phyloP scores from a whole-genome alignment of 108 stramenopile genomes.

The Pelagomonas calceolata region DNA sequence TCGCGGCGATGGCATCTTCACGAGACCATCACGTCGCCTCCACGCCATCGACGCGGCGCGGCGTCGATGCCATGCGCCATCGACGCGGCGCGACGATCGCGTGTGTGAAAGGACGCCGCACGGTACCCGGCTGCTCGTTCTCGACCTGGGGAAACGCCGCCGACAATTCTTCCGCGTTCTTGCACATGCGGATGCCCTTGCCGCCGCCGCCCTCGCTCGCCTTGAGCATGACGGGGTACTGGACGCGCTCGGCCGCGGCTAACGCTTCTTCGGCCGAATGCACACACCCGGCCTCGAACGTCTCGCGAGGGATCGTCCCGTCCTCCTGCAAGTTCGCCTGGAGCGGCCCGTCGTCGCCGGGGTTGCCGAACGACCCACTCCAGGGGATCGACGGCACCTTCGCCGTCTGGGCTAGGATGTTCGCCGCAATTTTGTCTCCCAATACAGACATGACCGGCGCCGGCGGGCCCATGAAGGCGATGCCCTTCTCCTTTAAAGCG shows the following conservation, averaged over 20 bases:
- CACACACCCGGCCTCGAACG: constrained; percentile 79
- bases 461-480: constrained; percentile 87
- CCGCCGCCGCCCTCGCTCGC: constrained; percentile 96
- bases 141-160: constrained; percentile 75
- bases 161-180: constrained; percentile 67
- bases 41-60: constrained; percentile 24
- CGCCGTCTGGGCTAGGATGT: constrained; percentile 87
- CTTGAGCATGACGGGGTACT: constrained; percentile 97
- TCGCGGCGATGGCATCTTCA: too few relatives aligned
- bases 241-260: constrained; percentile 73
- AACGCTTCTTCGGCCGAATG: constrained; percentile 82
- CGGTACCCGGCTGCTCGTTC: constrained; percentile 86
- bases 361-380: constrained; percentile 79
- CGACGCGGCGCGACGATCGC: too few relatives aligned
- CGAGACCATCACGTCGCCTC: too few relatives aligned
- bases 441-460: constrained; percentile 84
- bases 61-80: too few relatives aligned
- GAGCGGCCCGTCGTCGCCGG: constrained; percentile 74
- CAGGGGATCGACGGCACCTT: constrained; percentile 91
- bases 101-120: too few relatives aligned
- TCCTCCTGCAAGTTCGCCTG: constrained; percentile 76
- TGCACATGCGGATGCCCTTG: constrained; percentile 94
- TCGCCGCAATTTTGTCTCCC: constrained; percentile 89
- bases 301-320: constrained; percentile 86
- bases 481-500: constrained; percentile 51